Conservation (phyloP, 768 basidiomycete genomes). For the Termitomyces sp. region DNA sequence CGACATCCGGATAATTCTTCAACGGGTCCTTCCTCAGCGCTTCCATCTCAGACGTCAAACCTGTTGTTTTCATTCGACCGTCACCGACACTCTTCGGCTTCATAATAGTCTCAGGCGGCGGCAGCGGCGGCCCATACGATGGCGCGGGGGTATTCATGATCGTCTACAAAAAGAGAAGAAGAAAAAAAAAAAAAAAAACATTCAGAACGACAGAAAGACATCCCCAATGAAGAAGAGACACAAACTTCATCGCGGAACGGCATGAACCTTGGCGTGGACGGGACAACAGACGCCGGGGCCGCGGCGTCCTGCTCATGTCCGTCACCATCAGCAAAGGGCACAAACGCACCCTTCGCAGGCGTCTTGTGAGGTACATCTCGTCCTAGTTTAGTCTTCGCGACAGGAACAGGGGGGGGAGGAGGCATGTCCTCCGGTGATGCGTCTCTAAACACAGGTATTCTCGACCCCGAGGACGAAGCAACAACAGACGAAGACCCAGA, state of each 20-base stretch:
- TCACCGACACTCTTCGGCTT: conserved; percentile 41
- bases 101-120: conserved; percentile 48
- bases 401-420: conserved; percentile 25
- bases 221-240: conserved; percentile 2
- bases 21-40: conserved; percentile 74
- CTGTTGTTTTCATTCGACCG: conserved; percentile 29
- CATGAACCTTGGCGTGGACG: conserved; percentile 54
- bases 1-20: conserved; percentile 54
- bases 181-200: conserved; percentile 15
- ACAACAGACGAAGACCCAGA: not conserved
- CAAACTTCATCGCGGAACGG: conserved; percentile 72
- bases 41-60: conserved; percentile 62
- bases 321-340: conserved; percentile 34
- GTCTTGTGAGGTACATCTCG: conserved; percentile 24
- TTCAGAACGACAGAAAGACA: conserved; percentile 11
- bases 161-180: conserved; percentile 1
- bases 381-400: conserved; percentile 14
- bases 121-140: conserved; percentile 26
- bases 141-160: conserved; percentile 18
- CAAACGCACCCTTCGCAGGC: conserved; percentile 25
- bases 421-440: conserved; percentile 44
- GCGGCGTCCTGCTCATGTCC: conserved; percentile 6
- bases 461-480: conserved; percentile 33
- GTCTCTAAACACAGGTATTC: conserved; percentile 64
- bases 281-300: conserved; percentile 19